These are phyloP conservation scores for Fusarium nelsonii DNA, from an alignment of 2,329 filamentous ascomycete genomes.

Conservation along the genomic window DNA sequence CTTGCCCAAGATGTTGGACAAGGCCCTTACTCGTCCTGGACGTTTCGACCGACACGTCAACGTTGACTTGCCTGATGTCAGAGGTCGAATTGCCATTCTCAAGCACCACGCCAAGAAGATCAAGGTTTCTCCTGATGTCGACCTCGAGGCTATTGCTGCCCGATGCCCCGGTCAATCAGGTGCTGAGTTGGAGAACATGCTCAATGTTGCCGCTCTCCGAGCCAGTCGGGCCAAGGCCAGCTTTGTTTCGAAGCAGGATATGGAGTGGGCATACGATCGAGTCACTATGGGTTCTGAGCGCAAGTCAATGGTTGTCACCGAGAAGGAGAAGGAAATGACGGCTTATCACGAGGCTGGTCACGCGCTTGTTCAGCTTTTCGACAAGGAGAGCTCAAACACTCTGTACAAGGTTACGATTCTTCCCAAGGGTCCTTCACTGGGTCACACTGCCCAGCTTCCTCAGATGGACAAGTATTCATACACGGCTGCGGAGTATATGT, in stretches of 20 bases:
- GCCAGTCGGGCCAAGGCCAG: slow-evolving; percentile 88
- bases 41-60: slow-evolving; percentile 94
- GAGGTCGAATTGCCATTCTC: slow-evolving; percentile 91
- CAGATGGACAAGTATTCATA: slow-evolving; percentile 93
- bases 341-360: slow-evolving; percentile 97
- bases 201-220: slow-evolving; percentile 94
- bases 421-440: slow-evolving; percentile 86
- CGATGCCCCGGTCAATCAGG: slow-evolving; percentile 94
- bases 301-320: slow-evolving; percentile 87
- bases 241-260: slow-evolving; percentile 80
- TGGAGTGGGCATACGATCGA: slow-evolving; percentile 98
- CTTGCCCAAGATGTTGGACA: slow-evolving; percentile 93
- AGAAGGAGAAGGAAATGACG: slow-evolving; percentile 96
- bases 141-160: slow-evolving; percentile 84
- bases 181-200: slow-evolving; percentile 94
- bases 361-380: slow-evolving; percentile 88
- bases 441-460: slow-evolving; percentile 87
- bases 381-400: slow-evolving; percentile 75
- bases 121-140: slow-evolving; percentile 82
- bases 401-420: slow-evolving; percentile 99
- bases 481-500: slow-evolving; percentile 86
- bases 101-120: slow-evolving; percentile 95
- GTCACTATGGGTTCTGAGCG: slow-evolving; percentile 97
- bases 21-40: slow-evolving; percentile 91
- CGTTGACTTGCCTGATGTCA: slow-evolving; percentile 91